Evolutionary conservation across 257 asterid species (phyloP), one percentile per base, ranked within the genome.

Genomic region (Solanum chaucha): DNA sequence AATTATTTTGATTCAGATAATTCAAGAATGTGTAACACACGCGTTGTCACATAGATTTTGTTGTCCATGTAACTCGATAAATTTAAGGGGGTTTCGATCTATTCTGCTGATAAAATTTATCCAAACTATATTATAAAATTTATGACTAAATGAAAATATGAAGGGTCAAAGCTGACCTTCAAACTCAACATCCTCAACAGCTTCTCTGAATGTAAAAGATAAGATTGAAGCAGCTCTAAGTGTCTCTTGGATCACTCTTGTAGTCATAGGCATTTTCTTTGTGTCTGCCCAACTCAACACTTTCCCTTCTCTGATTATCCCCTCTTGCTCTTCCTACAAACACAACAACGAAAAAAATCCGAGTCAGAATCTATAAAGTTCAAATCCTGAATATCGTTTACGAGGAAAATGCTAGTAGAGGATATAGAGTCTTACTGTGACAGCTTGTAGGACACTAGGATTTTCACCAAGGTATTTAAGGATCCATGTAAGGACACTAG

Each of bases 171-270:
- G 86, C 93, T 89, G 78, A 94, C 98, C 98, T 83, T 93, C 90
- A 82, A 92, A 93, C 85, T 94, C 96, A 82, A 94, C 94, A 92
- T 94, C 96, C 61, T 94, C 95, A 67, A 94, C 98, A 71, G 98
- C 98, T 90, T 94, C 98, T 90, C 98, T 92, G 91, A 94, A 94
- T 1, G 98, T 94, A 85, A 94, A 94, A 70, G 95, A 93, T 73
- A 94, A 78, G 44, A 94, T 92, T 20, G 98, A 94, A 36, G 97
- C 97, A 84, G 92, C 95, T 90, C 98, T 92, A 44, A 94, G 92
- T 41, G 97, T 94, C 90, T 94, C 98, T 90, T 93, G 96, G 89
- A 94, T 93, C 40, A 94, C 97, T 88, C 95, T 90, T 78, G 94
- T 85, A 17, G 98, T 90, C 19, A 91, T 86, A 82, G 96, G 95